These are phyloP conservation scores for Excoecaria agallocha DNA, from an alignment of 345 rosid species.

Conservation along the genomic window DNA sequence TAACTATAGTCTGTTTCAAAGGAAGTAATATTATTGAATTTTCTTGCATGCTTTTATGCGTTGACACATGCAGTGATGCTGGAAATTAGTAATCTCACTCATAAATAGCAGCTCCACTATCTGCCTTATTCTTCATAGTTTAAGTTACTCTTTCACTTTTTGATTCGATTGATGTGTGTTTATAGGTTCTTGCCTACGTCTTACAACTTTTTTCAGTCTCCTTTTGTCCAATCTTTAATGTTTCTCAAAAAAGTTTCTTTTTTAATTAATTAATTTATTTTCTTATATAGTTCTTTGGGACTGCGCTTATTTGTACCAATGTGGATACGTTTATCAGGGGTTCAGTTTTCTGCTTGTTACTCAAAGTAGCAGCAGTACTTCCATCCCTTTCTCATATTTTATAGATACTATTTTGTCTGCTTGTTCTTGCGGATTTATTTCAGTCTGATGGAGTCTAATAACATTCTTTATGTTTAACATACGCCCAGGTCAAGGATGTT, in stretches of 20 bases:
- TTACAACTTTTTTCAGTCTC: neutral
- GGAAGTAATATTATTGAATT: neutral
- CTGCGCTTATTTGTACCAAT: neutral
- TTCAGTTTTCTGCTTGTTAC: neutral
- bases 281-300: neutral
- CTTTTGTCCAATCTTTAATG: neutral
- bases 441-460: neutral
- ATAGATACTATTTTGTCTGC: neutral
- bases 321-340: neutral
- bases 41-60: neutral
- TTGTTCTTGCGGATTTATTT: conserved; percentile 4
- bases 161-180: neutral
- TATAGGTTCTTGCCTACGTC: neutral
- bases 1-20: neutral
- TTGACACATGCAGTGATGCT: neutral
- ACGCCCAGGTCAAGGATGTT: conserved; percentile 88
- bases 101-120: neutral
- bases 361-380: neutral
- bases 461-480: conserved; percentile 14
- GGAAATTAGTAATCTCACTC: neutral
- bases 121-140: neutral
- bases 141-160: neutral
- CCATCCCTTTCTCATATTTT: neutral
- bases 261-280: neutral
- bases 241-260: neutral